phyloP scores from a whole-genome alignment of 495 filamentous ascomycete species.

The Penicillium malachiteum region DNA sequence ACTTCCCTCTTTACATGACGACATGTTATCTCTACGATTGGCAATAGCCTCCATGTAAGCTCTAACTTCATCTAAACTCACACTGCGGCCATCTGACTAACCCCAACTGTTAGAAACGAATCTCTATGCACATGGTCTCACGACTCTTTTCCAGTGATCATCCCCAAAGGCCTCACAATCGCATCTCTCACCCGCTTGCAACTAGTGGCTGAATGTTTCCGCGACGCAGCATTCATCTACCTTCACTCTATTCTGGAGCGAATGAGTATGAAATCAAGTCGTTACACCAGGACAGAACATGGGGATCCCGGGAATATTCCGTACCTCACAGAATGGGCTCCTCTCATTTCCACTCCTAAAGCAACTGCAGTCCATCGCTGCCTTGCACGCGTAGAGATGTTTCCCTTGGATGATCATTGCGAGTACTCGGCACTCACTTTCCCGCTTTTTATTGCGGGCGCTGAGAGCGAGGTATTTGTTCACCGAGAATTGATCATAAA shows the following conservation, averaged over 20 bases:
- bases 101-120: conserved; percentile 29
- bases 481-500: conserved; percentile 30
- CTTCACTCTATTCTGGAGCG: conserved; percentile 42
- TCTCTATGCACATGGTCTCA: conserved; percentile 40
- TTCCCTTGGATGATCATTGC: conserved; percentile 37
- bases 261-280: conserved; percentile 19
- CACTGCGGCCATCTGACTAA: not conserved
- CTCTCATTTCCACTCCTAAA: conserved; percentile 34
- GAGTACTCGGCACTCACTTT: conserved; percentile 48
- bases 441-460: conserved; percentile 43
- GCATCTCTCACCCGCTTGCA: conserved; percentile 36
- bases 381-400: conserved; percentile 27
- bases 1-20: conserved; percentile 27
- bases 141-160: conserved; percentile 28
- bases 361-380: conserved; percentile 28
- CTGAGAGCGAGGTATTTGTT: conserved; percentile 27
- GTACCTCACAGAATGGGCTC: not conserved
- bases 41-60: conserved; percentile 37
- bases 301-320: not conserved
- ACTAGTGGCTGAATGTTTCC: conserved; percentile 47
- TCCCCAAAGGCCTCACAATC: conserved; percentile 33
- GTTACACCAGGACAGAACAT: not conserved
- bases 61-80: not conserved
- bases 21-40: conserved; percentile 25
- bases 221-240: conserved; percentile 43